These are phyloP conservation scores for Malus hybrid DNA, from an alignment of 331 rosid species.

Conservation along the genomic window DNA sequence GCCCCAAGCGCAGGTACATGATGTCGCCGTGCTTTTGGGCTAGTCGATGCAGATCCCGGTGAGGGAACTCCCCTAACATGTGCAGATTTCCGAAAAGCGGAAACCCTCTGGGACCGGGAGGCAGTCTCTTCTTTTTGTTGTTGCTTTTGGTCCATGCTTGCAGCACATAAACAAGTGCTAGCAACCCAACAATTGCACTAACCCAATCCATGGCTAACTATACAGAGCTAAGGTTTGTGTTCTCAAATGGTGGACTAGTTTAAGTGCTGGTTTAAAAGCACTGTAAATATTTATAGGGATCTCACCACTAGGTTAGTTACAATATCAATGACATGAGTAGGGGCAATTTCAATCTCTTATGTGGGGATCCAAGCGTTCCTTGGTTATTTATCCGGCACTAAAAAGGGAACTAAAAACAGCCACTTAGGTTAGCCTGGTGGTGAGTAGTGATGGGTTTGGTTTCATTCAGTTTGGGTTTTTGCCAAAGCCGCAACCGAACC, in stretches of 20 bases:
- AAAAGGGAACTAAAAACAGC: not conserved
- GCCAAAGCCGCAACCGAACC: too few relatives aligned
- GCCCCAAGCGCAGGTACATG: conserved; percentile 21
- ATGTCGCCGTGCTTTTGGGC: conserved; percentile 42
- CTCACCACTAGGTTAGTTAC: not conserved
- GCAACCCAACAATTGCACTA: conserved; percentile 15
- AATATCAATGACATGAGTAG: not conserved
- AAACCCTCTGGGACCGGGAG: conserved; percentile 65
- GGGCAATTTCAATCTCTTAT: not conserved
- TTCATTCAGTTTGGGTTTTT: too few relatives aligned
- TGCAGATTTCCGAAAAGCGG: conserved; percentile 56
- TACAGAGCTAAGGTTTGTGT: not conserved
- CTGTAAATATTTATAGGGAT: not conserved
- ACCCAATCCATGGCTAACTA: conserved; percentile 5
- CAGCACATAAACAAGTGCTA: conserved; percentile 18
- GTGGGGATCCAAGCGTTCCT: not conserved
- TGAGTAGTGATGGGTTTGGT: too few relatives aligned
- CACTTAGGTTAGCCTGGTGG: not conserved
- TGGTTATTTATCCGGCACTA: not conserved
- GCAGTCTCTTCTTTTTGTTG: conserved; percentile 22
- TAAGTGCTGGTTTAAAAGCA: not conserved
- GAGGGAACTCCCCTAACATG: conserved; percentile 34
- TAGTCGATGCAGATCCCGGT: conserved; percentile 30
- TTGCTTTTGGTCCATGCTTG: conserved; percentile 18
- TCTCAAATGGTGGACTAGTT: not conserved